phyloP scores from a whole-genome alignment of 2,329 filamentous ascomycete species.

The Helicocarpus griseus region DNA sequence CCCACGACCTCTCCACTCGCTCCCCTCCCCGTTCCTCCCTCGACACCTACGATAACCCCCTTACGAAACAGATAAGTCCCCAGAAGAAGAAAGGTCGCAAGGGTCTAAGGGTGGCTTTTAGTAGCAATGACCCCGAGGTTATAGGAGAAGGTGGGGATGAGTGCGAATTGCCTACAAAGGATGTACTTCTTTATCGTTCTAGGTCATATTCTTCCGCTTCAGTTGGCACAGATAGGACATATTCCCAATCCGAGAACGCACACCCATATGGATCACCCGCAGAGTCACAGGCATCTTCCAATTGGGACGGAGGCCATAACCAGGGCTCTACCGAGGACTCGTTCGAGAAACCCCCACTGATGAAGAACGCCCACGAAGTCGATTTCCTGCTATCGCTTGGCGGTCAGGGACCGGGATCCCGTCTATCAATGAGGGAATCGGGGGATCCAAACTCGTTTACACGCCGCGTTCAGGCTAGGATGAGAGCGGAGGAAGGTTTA shows the following conservation, averaged over 20 bases:
- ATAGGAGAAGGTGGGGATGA: constrained; percentile 92
- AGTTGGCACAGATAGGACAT: not conserved
- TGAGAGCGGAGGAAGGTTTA: constrained; percentile 44
- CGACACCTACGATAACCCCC: constrained; percentile 9
- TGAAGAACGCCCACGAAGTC: constrained; percentile 26
- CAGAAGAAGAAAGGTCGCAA: constrained; percentile 44
- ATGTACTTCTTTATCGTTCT: constrained; percentile 41
- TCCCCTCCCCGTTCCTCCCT: constrained; percentile 12
- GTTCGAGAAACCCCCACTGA: constrained; percentile 21
- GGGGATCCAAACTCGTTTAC: constrained; percentile 37
- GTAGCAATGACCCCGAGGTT: constrained; percentile 60
- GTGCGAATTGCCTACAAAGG: constrained; percentile 58
- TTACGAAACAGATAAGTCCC: constrained; percentile 16
- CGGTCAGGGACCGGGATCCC: constrained; percentile 21
- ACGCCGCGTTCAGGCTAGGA: constrained; percentile 39
- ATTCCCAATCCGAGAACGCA: constrained; percentile 3
- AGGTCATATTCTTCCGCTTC: constrained; percentile 12
- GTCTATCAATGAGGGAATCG: constrained; percentile 30
- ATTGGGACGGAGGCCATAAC: not conserved
- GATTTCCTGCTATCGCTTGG: constrained; percentile 29
- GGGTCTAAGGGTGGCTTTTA: constrained; percentile 65
- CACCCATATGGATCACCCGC: not conserved
- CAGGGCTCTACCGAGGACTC: constrained; percentile 9
- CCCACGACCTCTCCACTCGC: constrained; percentile 17
- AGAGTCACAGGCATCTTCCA: not conserved